Conservation (phyloP, 495 filamentous ascomycete genomes). For the Annulohypoxylon stygium region DNA sequence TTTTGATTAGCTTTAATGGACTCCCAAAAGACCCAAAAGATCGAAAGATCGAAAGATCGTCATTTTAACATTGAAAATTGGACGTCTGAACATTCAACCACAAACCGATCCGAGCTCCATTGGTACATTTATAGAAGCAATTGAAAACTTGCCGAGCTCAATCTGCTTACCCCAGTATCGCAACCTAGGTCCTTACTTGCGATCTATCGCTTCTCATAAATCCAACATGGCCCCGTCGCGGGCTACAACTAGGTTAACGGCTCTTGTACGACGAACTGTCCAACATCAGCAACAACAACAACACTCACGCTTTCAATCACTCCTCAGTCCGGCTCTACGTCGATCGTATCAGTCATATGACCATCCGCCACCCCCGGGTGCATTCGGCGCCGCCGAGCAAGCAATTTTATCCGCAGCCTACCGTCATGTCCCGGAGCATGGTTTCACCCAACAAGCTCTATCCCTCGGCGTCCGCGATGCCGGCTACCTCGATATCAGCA, state of each 20-base stretch:
- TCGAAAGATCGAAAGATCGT: constrained; percentile 12
- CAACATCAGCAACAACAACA: constrained; percentile 19
- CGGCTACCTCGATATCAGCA: constrained; percentile 87
- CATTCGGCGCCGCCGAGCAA: constrained; percentile 79
- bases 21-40: constrained; percentile 7
- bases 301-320: constrained; percentile 17
- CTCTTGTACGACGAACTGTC: constrained; percentile 13
- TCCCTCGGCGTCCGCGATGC: constrained; percentile 82
- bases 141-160: not conserved
- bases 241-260: constrained; percentile 17
- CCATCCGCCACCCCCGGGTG: constrained; percentile 65
- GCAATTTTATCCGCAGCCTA: constrained; percentile 85
- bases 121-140: not conserved
- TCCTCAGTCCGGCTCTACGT: constrained; percentile 14
- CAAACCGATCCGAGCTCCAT: constrained; percentile 2
- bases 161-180: not conserved
- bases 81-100: not conserved
- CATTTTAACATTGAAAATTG: not conserved
- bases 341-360: constrained; percentile 80
- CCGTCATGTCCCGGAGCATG: constrained; percentile 81
- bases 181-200: not conserved
- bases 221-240: constrained; percentile 30
- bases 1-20: not conserved
- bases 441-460: constrained; percentile 81
- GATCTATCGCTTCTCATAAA: not conserved